Percentiles rank a stretch among this genome's conserved stretches.
phyloP scores from a whole-genome alignment of 129 eudicot genomes.

The Gnaphalium uliginosum region DNA sequence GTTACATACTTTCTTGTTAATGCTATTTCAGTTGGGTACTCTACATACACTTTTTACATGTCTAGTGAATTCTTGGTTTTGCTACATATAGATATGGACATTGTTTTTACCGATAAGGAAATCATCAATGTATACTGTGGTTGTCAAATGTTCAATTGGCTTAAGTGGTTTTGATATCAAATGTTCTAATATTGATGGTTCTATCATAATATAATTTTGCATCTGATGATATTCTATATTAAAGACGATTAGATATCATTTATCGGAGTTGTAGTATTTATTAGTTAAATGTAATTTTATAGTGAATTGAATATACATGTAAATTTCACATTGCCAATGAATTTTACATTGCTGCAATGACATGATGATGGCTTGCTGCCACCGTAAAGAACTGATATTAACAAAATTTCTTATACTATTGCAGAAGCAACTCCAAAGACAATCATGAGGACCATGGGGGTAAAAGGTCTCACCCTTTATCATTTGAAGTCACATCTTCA shows the following conservation, averaged over 20 bases:
- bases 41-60: background rate
- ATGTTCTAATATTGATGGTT: constrained; percentile 12
- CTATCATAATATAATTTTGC: background rate
- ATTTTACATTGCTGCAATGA: background rate
- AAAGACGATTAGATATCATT: background rate
- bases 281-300: background rate
- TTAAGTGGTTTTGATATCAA: background rate
- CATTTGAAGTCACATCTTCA: constrained; percentile 93
- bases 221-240: background rate
- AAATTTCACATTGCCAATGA: constrained; percentile 13
- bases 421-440: constrained; percentile 93
- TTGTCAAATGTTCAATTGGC: constrained; percentile 13
- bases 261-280: background rate
- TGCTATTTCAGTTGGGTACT: background rate
- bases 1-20: background rate
- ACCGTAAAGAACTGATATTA: background rate
- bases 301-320: background rate
- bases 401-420: constrained; percentile 7
- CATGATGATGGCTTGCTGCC: background rate
- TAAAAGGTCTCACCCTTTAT: constrained; percentile 84
- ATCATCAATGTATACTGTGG: background rate
- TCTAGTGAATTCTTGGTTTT: background rate
- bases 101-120: background rate
- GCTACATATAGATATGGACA: background rate
- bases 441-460: constrained; percentile 86